Evolutionary conservation across 139 green algal species (phyloP), one percentile per base, ranked within the genome.

Genomic region (Chlorella sp.): DNA sequence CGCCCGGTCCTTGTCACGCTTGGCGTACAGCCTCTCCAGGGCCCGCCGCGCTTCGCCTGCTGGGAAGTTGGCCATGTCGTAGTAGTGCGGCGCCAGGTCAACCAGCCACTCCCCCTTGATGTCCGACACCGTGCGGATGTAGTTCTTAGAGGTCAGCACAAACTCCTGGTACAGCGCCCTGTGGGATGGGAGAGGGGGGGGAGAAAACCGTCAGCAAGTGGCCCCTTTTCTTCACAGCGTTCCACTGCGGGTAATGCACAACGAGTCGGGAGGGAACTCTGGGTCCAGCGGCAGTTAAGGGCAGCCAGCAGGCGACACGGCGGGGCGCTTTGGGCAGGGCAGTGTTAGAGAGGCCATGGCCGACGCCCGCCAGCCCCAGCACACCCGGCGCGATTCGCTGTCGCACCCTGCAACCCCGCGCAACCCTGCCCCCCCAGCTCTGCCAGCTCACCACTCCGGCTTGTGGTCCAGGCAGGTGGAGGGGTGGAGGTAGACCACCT

Each of bases 131-230:
- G 96, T 98, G 88, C 98, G 94, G 87, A 99, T 99, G 94, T 99
- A 99, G 93, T 99, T 99, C 85, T 96, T 95, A 34, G 92, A 96
- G 30, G 98, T 99, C 75, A 99, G 93, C 87, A 99, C 98, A 95
- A 99, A 99, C 92, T 99, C 98, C 83, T 99, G 97, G 94, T 99
- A 99, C 89, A 99, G 79, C 60, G 97, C 97, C 96, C 96, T 97
- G 94, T 60, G 73, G n/a, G 39, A 68, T 4, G 12, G 24, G 37
- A 3, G 7, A 21, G 66, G 0, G 39, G n/a, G 34, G 7, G 3
- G 0, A 22, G 64, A 39, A 64, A 48, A 53, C 40, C 3, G 61
- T 28, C 78, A 64, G 78, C 21, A n/a, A n/a, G n/a, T n/a, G n/a
- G n/a, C n/a, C n/a, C n/a, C n/a, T n/a, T n/a, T n/a, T n/a, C n/a